Conservation (phyloP, 208 protist species). For the Angomonas deanei region DNA sequence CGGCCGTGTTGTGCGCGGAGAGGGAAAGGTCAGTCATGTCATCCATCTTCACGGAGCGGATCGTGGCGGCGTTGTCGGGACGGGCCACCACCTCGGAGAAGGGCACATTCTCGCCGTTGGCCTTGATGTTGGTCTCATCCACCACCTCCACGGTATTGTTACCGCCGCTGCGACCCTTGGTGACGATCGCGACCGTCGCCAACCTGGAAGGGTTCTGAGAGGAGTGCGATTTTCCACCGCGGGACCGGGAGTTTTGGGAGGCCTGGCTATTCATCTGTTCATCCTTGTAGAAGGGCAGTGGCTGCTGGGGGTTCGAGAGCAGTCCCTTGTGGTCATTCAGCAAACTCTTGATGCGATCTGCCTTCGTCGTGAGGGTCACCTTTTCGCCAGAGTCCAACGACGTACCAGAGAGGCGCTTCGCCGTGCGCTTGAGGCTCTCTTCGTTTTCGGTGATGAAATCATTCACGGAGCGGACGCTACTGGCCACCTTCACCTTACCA, state of each 20-base stretch:
- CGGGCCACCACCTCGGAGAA: constrained; percentile 31
- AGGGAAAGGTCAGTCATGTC: constrained; percentile 19
- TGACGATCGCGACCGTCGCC: constrained; percentile 28
- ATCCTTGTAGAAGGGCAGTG: constrained; percentile 20
- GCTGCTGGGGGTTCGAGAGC: constrained; percentile 21
- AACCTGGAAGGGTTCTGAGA: neutral
- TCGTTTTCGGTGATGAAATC: constrained; percentile 33
- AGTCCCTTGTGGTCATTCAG: constrained; percentile 30
- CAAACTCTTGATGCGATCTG: constrained; percentile 21
- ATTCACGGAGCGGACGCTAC: constrained; percentile 24
- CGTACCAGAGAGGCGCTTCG: neutral
- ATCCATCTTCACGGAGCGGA: constrained; percentile 21
- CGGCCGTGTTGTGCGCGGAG: constrained; percentile 28
- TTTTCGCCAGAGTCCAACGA: neutral
- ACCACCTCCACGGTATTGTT: constrained; percentile 2
- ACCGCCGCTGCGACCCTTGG: constrained; percentile 9
- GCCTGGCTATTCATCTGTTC: neutral
- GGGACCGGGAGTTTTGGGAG: neutral
- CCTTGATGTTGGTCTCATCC: constrained; percentile 21
- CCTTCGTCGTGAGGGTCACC: constrained; percentile 5
- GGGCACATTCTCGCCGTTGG: constrained; percentile 21
- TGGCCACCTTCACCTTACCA: constrained; percentile 30
- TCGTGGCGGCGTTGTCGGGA: constrained; percentile 5
- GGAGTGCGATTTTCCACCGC: neutral
- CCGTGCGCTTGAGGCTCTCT: constrained; percentile 12